These are phyloP conservation scores for Ophiostoma populinum DNA, from an alignment of 2,329 filamentous ascomycete genomes.

Conservation along the genomic window DNA sequence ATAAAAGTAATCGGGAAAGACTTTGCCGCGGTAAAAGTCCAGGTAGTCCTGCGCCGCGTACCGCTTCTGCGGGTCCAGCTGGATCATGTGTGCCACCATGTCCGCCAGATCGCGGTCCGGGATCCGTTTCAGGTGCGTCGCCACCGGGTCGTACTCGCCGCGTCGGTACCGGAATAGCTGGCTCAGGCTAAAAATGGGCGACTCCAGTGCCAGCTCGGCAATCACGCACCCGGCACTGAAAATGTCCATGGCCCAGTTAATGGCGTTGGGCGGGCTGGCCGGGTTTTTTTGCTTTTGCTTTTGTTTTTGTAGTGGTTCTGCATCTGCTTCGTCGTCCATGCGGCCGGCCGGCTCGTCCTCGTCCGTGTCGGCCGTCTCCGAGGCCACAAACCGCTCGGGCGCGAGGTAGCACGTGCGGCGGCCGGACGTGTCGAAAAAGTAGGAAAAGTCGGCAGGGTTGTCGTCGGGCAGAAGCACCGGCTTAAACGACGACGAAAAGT, in stretches of 20 bases:
- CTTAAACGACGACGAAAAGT: constrained; percentile 93
- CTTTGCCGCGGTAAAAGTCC: constrained; percentile 77
- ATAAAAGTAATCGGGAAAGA: constrained; percentile 94
- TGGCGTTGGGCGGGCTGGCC: constrained; percentile 10
- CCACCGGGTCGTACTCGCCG: constrained; percentile 78
- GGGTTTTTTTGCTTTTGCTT: neutral
- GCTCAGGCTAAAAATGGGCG: constrained; percentile 92
- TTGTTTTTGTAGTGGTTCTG: neutral
- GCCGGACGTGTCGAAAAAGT: constrained; percentile 90
- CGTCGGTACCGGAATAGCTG: constrained; percentile 90
- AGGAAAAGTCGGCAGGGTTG: constrained; percentile 93
- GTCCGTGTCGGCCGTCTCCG: constrained; percentile 34
- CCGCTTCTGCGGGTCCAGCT: constrained; percentile 76
- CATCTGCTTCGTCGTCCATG: neutral
- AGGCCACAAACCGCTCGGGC: constrained; percentile 72
- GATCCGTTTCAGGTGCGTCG: constrained; percentile 68
- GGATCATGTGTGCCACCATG: constrained; percentile 90
- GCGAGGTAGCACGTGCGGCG: constrained; percentile 88
- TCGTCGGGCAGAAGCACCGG: constrained; percentile 87
- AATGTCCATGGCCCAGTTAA: constrained; percentile 93
- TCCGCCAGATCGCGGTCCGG: constrained; percentile 74
- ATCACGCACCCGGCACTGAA: constrained; percentile 96
- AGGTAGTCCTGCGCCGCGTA: constrained; percentile 91
- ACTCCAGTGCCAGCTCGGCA: constrained; percentile 85
- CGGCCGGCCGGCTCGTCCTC: constrained; percentile 40